Conservation (phyloP, 2,329 filamentous ascomycete species). For the Aspergillus clavatus region DNA sequence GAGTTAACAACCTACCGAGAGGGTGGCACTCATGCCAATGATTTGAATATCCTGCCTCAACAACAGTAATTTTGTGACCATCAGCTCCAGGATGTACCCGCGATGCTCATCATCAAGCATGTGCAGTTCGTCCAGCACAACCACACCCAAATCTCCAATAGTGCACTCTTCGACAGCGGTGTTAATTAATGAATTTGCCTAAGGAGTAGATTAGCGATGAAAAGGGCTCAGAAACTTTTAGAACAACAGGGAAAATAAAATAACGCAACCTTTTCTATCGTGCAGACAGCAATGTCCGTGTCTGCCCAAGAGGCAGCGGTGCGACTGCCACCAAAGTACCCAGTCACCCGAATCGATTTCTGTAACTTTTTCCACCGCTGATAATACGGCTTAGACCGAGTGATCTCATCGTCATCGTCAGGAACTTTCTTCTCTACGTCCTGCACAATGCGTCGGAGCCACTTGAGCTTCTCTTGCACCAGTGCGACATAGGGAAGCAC, state of each 20-base stretch:
- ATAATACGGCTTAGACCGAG: slow-evolving; percentile 34
- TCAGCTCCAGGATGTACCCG: slow-evolving; percentile 69
- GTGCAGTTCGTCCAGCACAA: slow-evolving; percentile 75
- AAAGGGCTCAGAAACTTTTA: no score
- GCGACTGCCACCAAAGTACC: slow-evolving; percentile 71
- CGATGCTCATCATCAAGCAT: slow-evolving; percentile 74
- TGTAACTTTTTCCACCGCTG: slow-evolving; percentile 56
- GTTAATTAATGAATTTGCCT: slow-evolving; percentile 73
- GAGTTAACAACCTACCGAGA: slow-evolving; percentile 51
- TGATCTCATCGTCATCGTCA: slow-evolving; percentile 27
- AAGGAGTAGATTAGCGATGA: slow-evolving; percentile 4
- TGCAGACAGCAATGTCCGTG: slow-evolving; percentile 73
- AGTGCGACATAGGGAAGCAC: slow-evolving; percentile 74
- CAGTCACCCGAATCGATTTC: slow-evolving; percentile 60
- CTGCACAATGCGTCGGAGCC: slow-evolving; percentile 64
- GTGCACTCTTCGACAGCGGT: slow-evolving; percentile 66
- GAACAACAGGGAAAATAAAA: neutral
- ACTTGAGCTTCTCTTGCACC: slow-evolving; percentile 73
- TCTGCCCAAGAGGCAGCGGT: slow-evolving; percentile 64
- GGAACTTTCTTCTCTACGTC: slow-evolving; percentile 47
- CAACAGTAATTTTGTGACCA: slow-evolving; percentile 68
- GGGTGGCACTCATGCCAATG: slow-evolving; percentile 73
- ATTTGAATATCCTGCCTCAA: slow-evolving; percentile 65
- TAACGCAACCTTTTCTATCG: slow-evolving; percentile 64
- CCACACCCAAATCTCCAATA: slow-evolving; percentile 58